These are phyloP conservation scores for Kazachstania martiniae DNA, from an alignment of 805 yeast genomes.

Conservation along the genomic window DNA sequence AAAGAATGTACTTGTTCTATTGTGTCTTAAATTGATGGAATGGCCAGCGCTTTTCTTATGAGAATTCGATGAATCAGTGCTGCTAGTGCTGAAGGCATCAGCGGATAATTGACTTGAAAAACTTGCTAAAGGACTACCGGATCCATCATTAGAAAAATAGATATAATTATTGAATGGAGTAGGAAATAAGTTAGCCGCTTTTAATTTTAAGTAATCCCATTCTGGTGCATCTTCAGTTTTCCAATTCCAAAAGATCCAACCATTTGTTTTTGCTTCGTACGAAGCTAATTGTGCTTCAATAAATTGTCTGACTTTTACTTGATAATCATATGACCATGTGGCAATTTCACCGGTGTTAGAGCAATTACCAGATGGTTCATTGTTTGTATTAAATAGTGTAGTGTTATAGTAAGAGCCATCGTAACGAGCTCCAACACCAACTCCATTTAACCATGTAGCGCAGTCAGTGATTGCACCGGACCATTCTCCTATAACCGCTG, in stretches of 20 bases:
- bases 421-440: slow-evolving; percentile 54
- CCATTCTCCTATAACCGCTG: slow-evolving; percentile 60
- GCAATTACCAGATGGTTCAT: slow-evolving; percentile 33
- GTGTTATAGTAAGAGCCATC: slow-evolving; percentile 35
- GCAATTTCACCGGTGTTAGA: slow-evolving; percentile 26
- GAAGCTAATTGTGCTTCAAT: slow-evolving; percentile 53
- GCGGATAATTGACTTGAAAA: slow-evolving; percentile 10
- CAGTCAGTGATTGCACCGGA: slow-evolving; percentile 64
- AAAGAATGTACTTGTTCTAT: no score
- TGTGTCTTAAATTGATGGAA: no score
- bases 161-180: slow-evolving; percentile 49
- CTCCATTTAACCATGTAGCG: slow-evolving; percentile 59
- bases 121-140: slow-evolving; percentile 12
- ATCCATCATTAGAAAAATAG: slow-evolving; percentile 25
- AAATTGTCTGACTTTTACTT: slow-evolving; percentile 37
- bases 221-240: slow-evolving; percentile 56
- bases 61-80: neutral
- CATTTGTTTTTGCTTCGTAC: slow-evolving; percentile 36
- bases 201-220: slow-evolving; percentile 52
- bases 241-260: slow-evolving; percentile 66
- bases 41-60: neutral
- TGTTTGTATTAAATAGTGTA: slow-evolving; percentile 8
- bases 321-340: slow-evolving; percentile 35
- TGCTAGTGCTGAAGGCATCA: no score
- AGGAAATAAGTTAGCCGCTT: slow-evolving; percentile 45